Evolutionary conservation across 2,329 filamentous ascomycete genomes (phyloP).

Genomic region (Proliferodiscus dingleyae): DNA sequence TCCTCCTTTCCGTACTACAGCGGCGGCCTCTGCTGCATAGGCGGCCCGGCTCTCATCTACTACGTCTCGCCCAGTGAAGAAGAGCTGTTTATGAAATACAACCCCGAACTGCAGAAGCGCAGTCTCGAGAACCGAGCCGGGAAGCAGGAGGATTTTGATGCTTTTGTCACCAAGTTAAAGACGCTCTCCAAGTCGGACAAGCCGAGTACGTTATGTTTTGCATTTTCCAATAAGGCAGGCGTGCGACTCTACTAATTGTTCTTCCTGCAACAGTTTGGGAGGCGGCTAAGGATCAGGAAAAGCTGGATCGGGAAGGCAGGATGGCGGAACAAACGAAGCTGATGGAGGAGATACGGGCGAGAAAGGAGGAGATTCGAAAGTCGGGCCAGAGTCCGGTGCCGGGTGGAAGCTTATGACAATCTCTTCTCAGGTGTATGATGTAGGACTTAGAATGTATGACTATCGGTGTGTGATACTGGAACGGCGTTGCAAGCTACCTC

Average conservation of each 20-base stretch:
- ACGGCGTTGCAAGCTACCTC: too few species aligned
- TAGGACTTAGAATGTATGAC: constrained; percentile 2
- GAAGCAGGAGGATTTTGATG: constrained; percentile 79
- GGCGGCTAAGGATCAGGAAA: background rate
- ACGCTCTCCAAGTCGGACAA: constrained; percentile 87
- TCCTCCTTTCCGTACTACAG: constrained; percentile 41
- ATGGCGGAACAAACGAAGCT: too few species aligned
- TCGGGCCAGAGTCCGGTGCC: too few species aligned
- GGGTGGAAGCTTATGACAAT: too few species aligned
- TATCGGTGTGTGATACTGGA: too few species aligned
- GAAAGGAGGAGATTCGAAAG: too few species aligned
- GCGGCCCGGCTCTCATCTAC: constrained; percentile 78
- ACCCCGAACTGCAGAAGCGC: constrained; percentile 86
- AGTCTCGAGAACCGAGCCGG: constrained; percentile 75
- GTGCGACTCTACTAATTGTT: too few species aligned
- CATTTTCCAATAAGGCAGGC: background rate
- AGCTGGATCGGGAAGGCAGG: background rate
- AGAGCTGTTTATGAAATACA: constrained; percentile 88
- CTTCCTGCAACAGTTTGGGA: too few species aligned
- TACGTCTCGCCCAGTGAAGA: constrained; percentile 82
- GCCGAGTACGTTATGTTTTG: constrained; percentile 59
- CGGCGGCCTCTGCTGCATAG: constrained; percentile 66
- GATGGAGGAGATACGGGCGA: background rate
- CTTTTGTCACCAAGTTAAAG: constrained; percentile 80
- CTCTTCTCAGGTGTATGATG: too few species aligned